A percentile compares a stretch with the other conserved stretches of the same genome.
These are phyloP conservation scores for Melanomma pulvis-pyrius DNA, from an alignment of 495 filamentous ascomycete genomes.

Conservation along the genomic window DNA sequence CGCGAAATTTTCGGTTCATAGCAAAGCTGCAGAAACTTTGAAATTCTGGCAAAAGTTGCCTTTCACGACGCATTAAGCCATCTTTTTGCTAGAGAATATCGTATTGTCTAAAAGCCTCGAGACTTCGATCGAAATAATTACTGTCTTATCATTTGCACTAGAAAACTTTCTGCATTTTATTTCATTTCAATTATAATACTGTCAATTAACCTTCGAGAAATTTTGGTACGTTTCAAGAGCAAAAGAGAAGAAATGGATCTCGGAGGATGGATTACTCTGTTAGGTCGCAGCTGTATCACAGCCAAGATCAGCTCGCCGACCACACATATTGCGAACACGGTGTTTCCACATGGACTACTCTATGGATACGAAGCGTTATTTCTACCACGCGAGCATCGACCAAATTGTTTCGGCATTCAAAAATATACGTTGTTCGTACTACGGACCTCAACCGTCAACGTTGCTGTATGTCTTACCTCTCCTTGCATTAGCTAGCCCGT, in stretches of 20 bases:
- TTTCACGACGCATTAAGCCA: not conserved
- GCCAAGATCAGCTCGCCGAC: not conserved
- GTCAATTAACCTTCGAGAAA: not conserved
- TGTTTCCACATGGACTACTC: not conserved
- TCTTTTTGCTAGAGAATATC: not conserved
- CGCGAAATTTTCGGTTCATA: not conserved
- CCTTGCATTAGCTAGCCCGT: not conserved
- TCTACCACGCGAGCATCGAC: not conserved
- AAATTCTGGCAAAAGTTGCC: not conserved
- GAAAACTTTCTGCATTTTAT: not conserved
- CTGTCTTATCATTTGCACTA: not conserved
- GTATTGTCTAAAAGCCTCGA: not conserved
- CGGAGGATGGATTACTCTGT: not conserved
- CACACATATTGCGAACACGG: conserved; percentile 10
- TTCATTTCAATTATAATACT: not conserved
- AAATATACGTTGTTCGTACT: not conserved
- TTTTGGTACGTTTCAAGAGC: not conserved
- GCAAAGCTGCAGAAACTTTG: not conserved
- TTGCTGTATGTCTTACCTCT: not conserved
- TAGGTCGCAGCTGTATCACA: not conserved
- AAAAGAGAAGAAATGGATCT: not conserved
- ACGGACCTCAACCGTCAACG: not conserved
- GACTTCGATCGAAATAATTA: too few relatives aligned
- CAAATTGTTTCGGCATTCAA: conserved; percentile 3
- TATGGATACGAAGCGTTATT: not conserved